Conservation (phyloP, 2,329 filamentous ascomycete genomes). For the Aspergillus tamarii region DNA sequence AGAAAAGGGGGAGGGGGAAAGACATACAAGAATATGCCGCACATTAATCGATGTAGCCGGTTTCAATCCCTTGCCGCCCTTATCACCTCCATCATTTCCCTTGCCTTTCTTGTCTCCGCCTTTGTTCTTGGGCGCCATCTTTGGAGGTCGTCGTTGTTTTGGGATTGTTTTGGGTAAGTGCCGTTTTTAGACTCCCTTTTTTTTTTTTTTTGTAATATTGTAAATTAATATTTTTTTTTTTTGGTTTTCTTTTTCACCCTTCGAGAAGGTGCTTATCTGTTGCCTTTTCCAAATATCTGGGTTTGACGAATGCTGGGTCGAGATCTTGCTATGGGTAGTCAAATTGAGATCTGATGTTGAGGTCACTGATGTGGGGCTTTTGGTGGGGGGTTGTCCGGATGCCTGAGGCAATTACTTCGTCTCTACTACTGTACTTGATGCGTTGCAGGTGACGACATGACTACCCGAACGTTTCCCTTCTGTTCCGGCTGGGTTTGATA, state of each 20-base stretch:
- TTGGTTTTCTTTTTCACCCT: neutral
- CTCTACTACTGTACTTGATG: neutral
- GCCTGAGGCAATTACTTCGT: neutral
- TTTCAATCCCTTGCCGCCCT: slow-evolving; percentile 51
- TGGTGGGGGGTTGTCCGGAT: neutral
- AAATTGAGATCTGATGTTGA: neutral
- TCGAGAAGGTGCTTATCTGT: neutral
- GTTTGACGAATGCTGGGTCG: neutral
- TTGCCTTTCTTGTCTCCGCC: slow-evolving; percentile 44
- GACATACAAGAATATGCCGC: slow-evolving; percentile 62
- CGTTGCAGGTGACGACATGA: slow-evolving; percentile 14
- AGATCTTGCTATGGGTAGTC: neutral
- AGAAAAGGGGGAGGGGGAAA: slow-evolving; percentile 3
- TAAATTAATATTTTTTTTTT: no score
- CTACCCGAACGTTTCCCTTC: neutral
- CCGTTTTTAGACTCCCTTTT: neutral
- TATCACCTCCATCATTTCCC: slow-evolving; percentile 33
- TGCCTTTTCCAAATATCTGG: neutral
- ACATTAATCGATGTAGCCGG: slow-evolving; percentile 66
- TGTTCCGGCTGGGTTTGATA: neutral
- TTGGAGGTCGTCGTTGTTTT: neutral
- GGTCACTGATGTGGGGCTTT: neutral
- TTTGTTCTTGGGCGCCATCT: slow-evolving; percentile 50
- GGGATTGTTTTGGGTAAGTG: neutral
- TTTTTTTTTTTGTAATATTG: neutral